Conservation (phyloP, 345 rosid genomes). For the Lepidium aucheri region DNA sequence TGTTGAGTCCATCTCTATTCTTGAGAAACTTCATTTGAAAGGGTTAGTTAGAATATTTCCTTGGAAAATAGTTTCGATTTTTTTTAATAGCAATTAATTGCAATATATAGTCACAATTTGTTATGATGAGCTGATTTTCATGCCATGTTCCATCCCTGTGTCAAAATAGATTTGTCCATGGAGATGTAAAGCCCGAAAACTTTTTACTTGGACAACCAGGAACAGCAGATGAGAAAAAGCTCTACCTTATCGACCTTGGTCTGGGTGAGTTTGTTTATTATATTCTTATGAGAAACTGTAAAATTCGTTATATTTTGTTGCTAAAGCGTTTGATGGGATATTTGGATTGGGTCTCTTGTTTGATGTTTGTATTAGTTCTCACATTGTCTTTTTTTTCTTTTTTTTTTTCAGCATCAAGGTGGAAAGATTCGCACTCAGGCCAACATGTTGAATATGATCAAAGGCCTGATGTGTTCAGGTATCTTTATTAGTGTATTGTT, state of each 20-base stretch:
- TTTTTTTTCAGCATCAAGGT: conserved; percentile 61
- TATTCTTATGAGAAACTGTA: neutral
- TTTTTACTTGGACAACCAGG: conserved; percentile 90
- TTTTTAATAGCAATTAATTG: neutral
- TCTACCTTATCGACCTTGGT: conserved; percentile 88
- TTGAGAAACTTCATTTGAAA: conserved; percentile 77
- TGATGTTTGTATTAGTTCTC: neutral
- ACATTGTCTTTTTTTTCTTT: neutral
- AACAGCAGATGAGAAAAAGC: conserved; percentile 70
- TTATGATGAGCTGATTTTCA: neutral
- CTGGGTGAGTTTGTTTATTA: conserved; percentile 31
- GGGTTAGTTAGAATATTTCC: conserved; percentile 41
- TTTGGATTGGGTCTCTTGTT: neutral
- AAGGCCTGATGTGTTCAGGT: conserved; percentile 97
- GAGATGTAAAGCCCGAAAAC: conserved; percentile 95
- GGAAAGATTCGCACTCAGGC: conserved; percentile 73
- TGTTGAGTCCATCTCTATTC: conserved; percentile 87
- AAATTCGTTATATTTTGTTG: conserved; percentile 2
- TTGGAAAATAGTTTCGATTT: neutral
- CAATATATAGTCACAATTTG: neutral
- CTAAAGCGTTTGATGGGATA: neutral
- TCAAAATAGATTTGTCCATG: conserved; percentile 59
- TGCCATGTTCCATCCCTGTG: neutral
- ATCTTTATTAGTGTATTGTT: neutral
- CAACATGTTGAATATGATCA: conserved; percentile 93